Conservation (phyloP, 2,329 filamentous ascomycete genomes). For the Venturiaceae sp. region DNA sequence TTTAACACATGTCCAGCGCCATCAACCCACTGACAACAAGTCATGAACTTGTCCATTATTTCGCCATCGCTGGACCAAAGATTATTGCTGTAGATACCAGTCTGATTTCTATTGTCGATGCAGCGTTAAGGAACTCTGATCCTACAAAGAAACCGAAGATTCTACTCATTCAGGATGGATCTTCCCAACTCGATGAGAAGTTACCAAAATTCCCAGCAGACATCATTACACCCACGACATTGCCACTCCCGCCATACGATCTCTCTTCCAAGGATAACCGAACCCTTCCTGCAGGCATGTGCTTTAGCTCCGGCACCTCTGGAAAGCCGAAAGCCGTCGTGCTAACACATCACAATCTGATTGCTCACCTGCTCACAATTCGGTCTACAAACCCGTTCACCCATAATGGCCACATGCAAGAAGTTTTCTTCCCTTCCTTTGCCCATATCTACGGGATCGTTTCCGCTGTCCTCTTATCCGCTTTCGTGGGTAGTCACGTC, state of each 20-base stretch:
- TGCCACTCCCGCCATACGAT: conserved; percentile 12
- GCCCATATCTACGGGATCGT: conserved; percentile 2
- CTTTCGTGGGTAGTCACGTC: conserved; percentile 3
- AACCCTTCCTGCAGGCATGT: conserved; percentile 13
- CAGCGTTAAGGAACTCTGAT: not conserved
- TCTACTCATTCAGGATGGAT: not conserved
- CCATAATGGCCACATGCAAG: conserved; percentile 10
- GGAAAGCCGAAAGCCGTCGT: conserved; percentile 17
- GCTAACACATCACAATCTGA: conserved; percentile 15
- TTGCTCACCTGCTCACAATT: conserved; percentile 12
- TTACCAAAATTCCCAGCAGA: conserved; percentile 1
- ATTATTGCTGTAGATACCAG: not conserved
- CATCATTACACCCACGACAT: not conserved
- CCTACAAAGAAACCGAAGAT: not conserved
- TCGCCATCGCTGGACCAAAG: not conserved
- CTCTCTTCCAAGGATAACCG: conserved; percentile 12
- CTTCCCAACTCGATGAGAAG: not conserved
- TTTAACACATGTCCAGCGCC: not conserved
- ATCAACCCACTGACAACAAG: not conserved
- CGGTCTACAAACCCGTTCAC: conserved; percentile 13
- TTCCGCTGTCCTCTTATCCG: not conserved
- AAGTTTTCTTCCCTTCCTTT: conserved; percentile 16
- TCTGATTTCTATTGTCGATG: not conserved
- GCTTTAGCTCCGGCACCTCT: conserved; percentile 16
- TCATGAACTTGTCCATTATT: conserved; percentile 5